These are phyloP conservation scores for Asparagopsis taxiformis DNA, from an alignment of 31 red algal species.

Conservation along the genomic window DNA sequence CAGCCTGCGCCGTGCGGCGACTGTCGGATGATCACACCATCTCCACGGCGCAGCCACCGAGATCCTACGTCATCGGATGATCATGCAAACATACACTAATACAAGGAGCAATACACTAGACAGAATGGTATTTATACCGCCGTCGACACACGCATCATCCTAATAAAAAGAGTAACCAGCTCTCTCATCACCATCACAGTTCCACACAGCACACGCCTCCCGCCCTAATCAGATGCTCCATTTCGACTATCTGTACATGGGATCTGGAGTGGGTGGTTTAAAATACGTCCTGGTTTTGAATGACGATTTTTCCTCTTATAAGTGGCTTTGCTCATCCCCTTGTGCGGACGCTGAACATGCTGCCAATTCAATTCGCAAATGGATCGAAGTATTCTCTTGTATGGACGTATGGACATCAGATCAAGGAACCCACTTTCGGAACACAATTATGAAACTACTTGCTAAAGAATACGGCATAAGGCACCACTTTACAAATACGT, in stretches of 20 bases:
- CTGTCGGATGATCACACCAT: no score
- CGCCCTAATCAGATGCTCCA: slow-evolving; percentile 40
- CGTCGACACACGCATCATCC: no score
- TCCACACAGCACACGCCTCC: slow-evolving; percentile 14
- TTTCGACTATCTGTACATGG: slow-evolving; percentile 49
- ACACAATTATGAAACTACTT: background rate
- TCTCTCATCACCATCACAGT: no score
- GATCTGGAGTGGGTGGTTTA: background rate
- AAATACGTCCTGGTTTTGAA: slow-evolving; percentile 27
- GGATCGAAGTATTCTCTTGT: slow-evolving; percentile 1
- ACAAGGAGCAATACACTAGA: no score
- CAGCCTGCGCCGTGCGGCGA: no score
- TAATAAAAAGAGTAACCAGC: no score
- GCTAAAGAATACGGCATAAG: background rate
- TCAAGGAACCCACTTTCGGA: slow-evolving; percentile 34
- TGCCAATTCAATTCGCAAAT: background rate
- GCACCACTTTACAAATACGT: background rate
- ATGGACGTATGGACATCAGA: slow-evolving; percentile 30
- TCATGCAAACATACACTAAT: no score
- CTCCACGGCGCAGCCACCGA: no score
- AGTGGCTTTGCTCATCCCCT: background rate
- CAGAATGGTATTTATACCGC: no score
- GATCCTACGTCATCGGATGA: no score
- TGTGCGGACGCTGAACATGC: background rate
- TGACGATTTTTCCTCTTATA: slow-evolving; percentile 39